Conservation (phyloP, 495 filamentous ascomycete species). For the Daldinia concentrica region DNA sequence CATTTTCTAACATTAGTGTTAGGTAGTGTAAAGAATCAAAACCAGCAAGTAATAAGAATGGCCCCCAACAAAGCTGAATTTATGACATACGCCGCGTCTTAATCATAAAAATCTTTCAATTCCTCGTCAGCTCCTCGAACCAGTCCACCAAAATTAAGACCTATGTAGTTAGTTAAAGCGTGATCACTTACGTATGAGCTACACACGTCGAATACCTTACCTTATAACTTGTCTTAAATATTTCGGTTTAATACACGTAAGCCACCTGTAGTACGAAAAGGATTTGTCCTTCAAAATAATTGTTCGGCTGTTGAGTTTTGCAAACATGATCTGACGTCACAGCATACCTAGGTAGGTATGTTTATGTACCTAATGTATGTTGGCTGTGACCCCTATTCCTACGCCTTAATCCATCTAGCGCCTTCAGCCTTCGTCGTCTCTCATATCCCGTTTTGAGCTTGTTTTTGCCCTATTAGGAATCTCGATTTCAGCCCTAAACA, state of each 20-base stretch:
- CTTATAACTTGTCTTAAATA: neutral
- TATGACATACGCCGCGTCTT: neutral
- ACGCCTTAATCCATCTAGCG: neutral
- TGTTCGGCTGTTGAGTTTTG: neutral
- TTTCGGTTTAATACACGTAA: conserved; percentile 3
- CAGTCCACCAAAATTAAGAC: neutral
- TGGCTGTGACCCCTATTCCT: neutral
- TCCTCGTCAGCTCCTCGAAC: neutral
- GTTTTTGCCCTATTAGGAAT: neutral
- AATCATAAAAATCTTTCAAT: neutral
- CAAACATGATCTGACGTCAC: conserved; percentile 4
- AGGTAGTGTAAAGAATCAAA: too few species aligned
- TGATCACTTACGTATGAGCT: neutral
- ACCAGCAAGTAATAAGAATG: neutral
- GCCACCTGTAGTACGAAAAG: neutral
- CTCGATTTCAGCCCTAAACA: neutral
- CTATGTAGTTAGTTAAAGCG: neutral
- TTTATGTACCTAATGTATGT: too few species aligned
- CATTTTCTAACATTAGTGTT: neutral
- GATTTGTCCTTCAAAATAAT: neutral
- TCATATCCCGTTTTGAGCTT: neutral
- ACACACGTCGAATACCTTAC: too few species aligned
- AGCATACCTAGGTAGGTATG: too few species aligned
- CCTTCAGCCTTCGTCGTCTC: neutral
- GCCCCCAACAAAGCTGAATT: neutral